Base-by-base conservation (phyloP, 2,329 filamentous ascomycete genomes). In the Clarireedia sp. region DNA sequence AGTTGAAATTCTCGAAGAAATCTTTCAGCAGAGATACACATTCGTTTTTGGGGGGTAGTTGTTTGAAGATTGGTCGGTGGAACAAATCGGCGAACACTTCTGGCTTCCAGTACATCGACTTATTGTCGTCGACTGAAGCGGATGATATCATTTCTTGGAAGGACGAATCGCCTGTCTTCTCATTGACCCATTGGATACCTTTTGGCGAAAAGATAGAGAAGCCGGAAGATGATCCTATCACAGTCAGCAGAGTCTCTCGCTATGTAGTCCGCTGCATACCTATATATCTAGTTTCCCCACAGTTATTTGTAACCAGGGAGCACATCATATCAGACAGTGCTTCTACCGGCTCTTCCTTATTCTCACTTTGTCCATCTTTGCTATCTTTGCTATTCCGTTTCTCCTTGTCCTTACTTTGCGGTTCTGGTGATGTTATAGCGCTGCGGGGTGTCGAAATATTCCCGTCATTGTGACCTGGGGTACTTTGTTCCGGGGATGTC, bases 141-240 rank as follows among this genome's bases (percentile, higher is more conserved):
- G 89, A 86, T 2, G 86, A 86, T 54, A 99, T 96, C 88, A 96
- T 97, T 55, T 89, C 82, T 69, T 95, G 89, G 72, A 99, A 99
- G 0, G 90, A 95, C 21, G 79, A 83, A 68, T 99, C 94, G n/a
- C 94, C 94, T 2, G 91, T 97, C 75, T 95, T 96, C 63, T 94
- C 86, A 66, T 96, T 97, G 52, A 99, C 92, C 94, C 94, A 99
- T 70, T 96, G 87, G 53, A 99, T 95, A 45, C 94, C 94, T 70
- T 96, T 96, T 14, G 92, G 94, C 0, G 92, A 97, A 74, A 99
- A 97, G 64, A 99, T 99, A 54, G 92, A 97, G 72, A 97, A 97
- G 3, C 94, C 94, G 2, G 94, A 99, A 0, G 92, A 97, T 0
- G 91, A 96, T 24, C 92, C 89, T 94, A 57, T 44, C 44, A 55